phyloP scores from a whole-genome alignment of 2,329 filamentous ascomycete genomes.

The Penicillium sp. region DNA sequence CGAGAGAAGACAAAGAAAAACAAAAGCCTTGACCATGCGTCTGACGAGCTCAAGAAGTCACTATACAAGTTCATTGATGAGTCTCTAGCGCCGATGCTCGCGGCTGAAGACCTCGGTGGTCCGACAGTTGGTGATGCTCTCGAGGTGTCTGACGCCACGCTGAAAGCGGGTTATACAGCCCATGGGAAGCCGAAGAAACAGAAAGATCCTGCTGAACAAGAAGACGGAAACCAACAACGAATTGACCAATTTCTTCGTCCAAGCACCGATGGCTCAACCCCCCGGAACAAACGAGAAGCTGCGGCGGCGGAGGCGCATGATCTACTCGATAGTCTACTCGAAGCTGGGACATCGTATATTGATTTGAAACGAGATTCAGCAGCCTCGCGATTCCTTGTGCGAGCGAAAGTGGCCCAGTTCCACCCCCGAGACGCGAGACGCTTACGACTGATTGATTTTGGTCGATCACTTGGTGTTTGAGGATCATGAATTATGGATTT shows the following conservation, averaged over 20 bases:
- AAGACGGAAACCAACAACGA: conserved; percentile 48
- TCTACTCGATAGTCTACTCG: conserved; percentile 53
- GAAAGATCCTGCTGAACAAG: conserved; percentile 35
- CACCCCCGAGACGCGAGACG: conserved; percentile 58
- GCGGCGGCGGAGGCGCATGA: conserved; percentile 53
- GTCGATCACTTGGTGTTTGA: conserved; percentile 41
- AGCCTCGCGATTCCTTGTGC: conserved; percentile 57
- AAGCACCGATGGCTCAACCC: conserved; percentile 31
- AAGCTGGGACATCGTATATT: conserved; percentile 53
- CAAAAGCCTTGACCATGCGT: conserved; percentile 63
- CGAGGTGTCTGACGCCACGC: conserved; percentile 61
- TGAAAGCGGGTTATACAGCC: conserved; percentile 58
- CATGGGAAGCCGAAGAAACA: conserved; percentile 53
- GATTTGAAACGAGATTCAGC: conserved; percentile 56
- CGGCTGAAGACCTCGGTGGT: conserved; percentile 80
- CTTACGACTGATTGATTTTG: conserved; percentile 59
- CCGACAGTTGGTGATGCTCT: conserved; percentile 77
- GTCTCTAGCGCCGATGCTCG: conserved; percentile 73
- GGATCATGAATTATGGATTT: background rate
- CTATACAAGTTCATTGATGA: conserved; percentile 73
- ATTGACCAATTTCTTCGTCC: conserved; percentile 57
- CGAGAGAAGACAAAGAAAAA: conserved; percentile 63
- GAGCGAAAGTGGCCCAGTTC: conserved; percentile 60
- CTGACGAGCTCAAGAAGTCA: conserved; percentile 62
- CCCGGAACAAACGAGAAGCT: conserved; percentile 51